Evolutionary conservation across 2,329 filamentous ascomycete species (phyloP), one percentile per base, ranked within the genome.

Genomic region (Colletotrichum musicola): DNA sequence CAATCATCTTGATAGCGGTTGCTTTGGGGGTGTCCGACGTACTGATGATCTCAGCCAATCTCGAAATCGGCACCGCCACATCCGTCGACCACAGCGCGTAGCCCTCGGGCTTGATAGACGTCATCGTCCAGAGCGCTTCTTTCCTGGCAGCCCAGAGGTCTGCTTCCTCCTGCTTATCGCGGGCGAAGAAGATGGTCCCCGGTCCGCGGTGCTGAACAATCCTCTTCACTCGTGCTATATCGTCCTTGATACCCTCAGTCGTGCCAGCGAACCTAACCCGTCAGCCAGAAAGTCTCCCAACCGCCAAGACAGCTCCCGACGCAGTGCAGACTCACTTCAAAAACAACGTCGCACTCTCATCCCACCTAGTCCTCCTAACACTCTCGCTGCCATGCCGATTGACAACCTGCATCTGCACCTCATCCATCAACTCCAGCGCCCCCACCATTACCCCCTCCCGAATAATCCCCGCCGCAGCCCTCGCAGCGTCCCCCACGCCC

Each of bases 141-240:
- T 94, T 95, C 46, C 92, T 83, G 4, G 92, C 92, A 49, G 89
- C 90, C 92, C 92, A 95, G 4, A 94, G 82, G 72, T 93, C 90
- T 6, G 85, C 81, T 76, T 90, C 89, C 73, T 94, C 91, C 18
- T 89, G 85, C 42, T 88, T 82, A 47, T 84, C 87, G 61, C 82
- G 84, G 4, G 92, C 92, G 74, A 93, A 93, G 72, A 92, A 88
- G 70, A 94, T 93, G 1, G 83, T 86, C 40, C 86, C 83, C 68
- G 87, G 86, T 83, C 82, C n/a, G 81, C 77, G 71, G 2, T 68
- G 69, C 49, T 72, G 87, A 4, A 87, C 86, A 30, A 92, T 78
- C 27, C 84, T 82, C 72, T 88, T 89, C 9, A 92, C 76, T 13
- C 79, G 77, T 65, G 86, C 86, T 1, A 90, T 85, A 35, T 92